A percentile compares a stretch with the other conserved stretches of the same genome.
These are phyloP conservation scores for Phytophthora syringae DNA, from an alignment of 352 stramenopile genomes.

Conservation along the genomic window DNA sequence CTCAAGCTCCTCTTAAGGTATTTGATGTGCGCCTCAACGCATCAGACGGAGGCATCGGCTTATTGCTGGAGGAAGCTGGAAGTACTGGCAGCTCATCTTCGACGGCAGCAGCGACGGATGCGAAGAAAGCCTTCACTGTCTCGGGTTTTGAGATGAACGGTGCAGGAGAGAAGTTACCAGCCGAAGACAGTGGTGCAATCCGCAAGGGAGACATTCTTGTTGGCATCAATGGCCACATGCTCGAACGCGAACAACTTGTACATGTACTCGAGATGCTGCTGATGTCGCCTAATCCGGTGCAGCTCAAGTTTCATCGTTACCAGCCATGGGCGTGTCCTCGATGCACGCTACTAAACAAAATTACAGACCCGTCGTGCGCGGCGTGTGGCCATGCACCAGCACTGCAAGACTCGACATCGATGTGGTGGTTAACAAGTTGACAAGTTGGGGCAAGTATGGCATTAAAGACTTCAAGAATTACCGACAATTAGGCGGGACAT, in stretches of 20 bases:
- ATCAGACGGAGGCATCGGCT: slow-evolving; percentile 74
- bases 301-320: slow-evolving; percentile 67
- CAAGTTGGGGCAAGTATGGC: too few species aligned
- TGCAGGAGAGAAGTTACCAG: slow-evolving; percentile 64
- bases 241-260: slow-evolving; percentile 55
- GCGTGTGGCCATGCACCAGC: slow-evolving; percentile 53
- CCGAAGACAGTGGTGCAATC: slow-evolving; percentile 76
- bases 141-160: slow-evolving; percentile 72
- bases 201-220: slow-evolving; percentile 61
- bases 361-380: slow-evolving; percentile 41
- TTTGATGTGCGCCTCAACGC: slow-evolving; percentile 70
- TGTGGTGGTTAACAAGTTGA: too few species aligned
- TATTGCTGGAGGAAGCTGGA: slow-evolving; percentile 55
- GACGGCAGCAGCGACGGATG: neutral
- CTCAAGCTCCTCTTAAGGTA: slow-evolving; percentile 37
- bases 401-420: slow-evolving; percentile 8
- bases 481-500: too few species aligned
- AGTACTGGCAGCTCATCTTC: neutral
- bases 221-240: slow-evolving; percentile 58
- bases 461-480: too few species aligned
- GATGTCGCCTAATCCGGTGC: slow-evolving; percentile 73
- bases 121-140: slow-evolving; percentile 52
- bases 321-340: slow-evolving; percentile 70
- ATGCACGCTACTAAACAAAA: slow-evolving; percentile 79
- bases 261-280: slow-evolving; percentile 73